Percentiles rank a stretch among this genome's conserved stretches.
phyloP scores from a whole-genome alignment of 441 rosid species.

The Sinapis alba region DNA sequence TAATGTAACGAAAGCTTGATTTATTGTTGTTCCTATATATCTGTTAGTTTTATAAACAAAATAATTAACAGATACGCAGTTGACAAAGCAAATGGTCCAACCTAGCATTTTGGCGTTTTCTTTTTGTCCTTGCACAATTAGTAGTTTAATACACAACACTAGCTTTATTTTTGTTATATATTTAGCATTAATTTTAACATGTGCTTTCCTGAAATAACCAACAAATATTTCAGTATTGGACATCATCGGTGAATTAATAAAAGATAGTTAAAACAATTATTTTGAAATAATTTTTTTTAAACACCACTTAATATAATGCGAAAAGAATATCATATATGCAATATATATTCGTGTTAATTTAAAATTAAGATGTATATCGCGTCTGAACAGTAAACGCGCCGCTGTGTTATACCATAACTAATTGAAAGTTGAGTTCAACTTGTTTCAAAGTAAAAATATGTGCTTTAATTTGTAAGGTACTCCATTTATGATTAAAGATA shows the following conservation, averaged over 20 bases:
- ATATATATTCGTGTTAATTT: too few relatives aligned
- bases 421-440: not conserved
- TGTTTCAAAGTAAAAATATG: not conserved
- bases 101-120: conserved; percentile 39
- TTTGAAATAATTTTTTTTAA: too few relatives aligned
- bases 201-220: conserved; percentile 23
- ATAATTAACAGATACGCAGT: conserved; percentile 22
- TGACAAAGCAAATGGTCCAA: conserved; percentile 28
- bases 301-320: too few relatives aligned
- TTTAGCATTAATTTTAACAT: conserved; percentile 17
- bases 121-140: conserved; percentile 32
- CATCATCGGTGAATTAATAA: conserved; percentile 6
- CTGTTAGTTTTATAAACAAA: conserved; percentile 2
- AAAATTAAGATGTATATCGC: not conserved
- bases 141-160: conserved; percentile 22
- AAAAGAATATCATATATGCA: too few relatives aligned
- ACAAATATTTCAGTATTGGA: not conserved
- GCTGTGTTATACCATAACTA: not conserved
- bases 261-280: too few relatives aligned
- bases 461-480: not conserved
- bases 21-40: not conserved
- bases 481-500: not conserved
- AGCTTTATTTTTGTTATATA: conserved; percentile 8
- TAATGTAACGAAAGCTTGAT: not conserved
- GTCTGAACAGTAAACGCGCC: not conserved